Percentiles rank a stretch among this genome's conserved stretches.
Evolutionary conservation across 805 yeast genomes (phyloP).

Genomic region (Torulaspora indica): DNA sequence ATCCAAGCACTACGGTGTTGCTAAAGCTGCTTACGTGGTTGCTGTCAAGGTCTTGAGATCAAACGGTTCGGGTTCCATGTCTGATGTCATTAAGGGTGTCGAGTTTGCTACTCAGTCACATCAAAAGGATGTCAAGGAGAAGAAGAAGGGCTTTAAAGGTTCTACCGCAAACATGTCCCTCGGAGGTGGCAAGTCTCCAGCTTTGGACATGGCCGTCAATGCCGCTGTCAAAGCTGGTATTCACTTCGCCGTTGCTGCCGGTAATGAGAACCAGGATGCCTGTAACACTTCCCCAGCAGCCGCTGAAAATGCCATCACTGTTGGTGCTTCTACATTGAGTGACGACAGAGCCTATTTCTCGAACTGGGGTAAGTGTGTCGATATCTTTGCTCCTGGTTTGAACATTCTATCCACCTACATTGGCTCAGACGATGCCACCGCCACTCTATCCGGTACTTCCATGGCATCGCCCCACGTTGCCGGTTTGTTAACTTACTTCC

Average conservation of each 20-base stretch:
- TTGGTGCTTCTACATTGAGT: conserved; percentile 87
- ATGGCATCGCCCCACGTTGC: conserved; percentile 98
- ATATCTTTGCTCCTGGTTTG: conserved; percentile 94
- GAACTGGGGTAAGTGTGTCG: conserved; percentile 93
- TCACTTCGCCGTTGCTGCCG: conserved; percentile 94
- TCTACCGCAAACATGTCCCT: conserved; percentile 90
- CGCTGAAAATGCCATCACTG: conserved; percentile 79
- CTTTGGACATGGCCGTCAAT: conserved; percentile 80
- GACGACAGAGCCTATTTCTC: conserved; percentile 94
- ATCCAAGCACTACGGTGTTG: conserved; percentile 73
- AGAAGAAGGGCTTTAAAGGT: conserved; percentile 68
- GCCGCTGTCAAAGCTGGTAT: conserved; percentile 87
- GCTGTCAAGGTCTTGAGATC: conserved; percentile 82
- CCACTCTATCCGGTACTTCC: conserved; percentile 88
- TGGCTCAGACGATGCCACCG: conserved; percentile 71
- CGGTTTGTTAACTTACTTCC: conserved; percentile 84
- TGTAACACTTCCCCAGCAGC: conserved; percentile 90
- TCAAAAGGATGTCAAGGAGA: conserved; percentile 43
- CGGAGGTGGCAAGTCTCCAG: conserved; percentile 88
- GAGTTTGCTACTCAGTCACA: conserved; percentile 78
- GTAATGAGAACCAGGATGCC: conserved; percentile 90
- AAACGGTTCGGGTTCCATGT: conserved; percentile 78
- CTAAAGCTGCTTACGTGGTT: conserved; percentile 71
- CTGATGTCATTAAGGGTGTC: conserved; percentile 80
- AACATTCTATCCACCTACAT: conserved; percentile 79